A percentile compares a stretch with the other conserved stretches of the same genome.
These are phyloP conservation scores for Auriculariales sp. DNA, from an alignment of 768 basidiomycete species.

Conservation along the genomic window DNA sequence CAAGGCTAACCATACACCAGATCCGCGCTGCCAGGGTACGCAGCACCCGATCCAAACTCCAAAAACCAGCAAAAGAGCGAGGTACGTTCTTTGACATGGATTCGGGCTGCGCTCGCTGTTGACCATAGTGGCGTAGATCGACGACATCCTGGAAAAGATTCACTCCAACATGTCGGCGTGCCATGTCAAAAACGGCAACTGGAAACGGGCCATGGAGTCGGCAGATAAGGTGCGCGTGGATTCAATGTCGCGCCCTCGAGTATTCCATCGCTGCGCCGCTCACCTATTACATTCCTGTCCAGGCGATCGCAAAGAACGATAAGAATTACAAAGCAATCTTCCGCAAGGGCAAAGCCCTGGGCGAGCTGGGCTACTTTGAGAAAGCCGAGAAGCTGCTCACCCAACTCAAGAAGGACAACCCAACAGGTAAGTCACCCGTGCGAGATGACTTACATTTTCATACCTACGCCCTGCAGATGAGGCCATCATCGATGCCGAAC, in stretches of 20 bases:
- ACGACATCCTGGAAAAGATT: constrained; percentile 64
- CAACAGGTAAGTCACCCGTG: constrained; percentile 29
- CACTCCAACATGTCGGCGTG: constrained; percentile 79
- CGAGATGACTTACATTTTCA: not conserved
- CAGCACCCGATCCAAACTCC: not conserved
- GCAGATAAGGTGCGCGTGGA: constrained; percentile 48
- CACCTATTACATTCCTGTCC: not conserved
- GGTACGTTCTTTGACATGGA: constrained; percentile 21
- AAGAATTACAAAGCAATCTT: constrained; percentile 68
- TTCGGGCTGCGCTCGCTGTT: not conserved
- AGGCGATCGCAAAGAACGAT: constrained; percentile 66
- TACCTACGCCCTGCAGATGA: constrained; percentile 27
- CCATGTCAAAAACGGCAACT: constrained; percentile 67
- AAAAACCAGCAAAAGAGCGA: constrained; percentile 47
- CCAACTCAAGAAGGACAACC: constrained; percentile 49
- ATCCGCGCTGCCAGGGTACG: constrained; percentile 5
- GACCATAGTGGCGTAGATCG: constrained; percentile 31
- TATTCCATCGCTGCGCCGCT: not conserved
- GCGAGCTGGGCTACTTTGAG: constrained; percentile 63
- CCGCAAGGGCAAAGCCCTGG: constrained; percentile 66
- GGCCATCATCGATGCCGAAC: constrained; percentile 44
- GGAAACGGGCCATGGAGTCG: constrained; percentile 66
- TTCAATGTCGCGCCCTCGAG: not conserved
- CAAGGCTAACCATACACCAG: constrained; percentile 1
- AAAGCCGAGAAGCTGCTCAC: constrained; percentile 51